These are phyloP conservation scores for Sphaerulina musiva DNA, from an alignment of 2,329 filamentous ascomycete species.

Conservation along the genomic window DNA sequence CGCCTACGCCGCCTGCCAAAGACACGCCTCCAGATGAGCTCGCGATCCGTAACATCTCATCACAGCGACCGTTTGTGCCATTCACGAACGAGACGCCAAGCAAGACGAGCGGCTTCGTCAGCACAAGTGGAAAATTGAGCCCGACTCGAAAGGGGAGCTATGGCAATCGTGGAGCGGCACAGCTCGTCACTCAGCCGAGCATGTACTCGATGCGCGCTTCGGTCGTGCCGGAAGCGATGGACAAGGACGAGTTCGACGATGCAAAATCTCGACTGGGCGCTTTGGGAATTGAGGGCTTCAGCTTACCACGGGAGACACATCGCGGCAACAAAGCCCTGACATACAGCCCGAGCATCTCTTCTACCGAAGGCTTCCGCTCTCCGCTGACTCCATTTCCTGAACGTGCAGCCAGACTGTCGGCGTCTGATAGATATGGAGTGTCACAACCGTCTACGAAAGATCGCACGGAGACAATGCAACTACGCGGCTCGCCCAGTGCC, in stretches of 20 bases:
- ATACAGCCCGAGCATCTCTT: constrained; percentile 31
- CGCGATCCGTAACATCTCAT: constrained; percentile 6
- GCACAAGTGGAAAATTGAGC: constrained; percentile 18
- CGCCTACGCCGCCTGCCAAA: constrained; percentile 41
- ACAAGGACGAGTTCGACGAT: constrained; percentile 24
- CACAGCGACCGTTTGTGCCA: constrained; percentile 3
- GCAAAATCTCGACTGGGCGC: constrained; percentile 26
- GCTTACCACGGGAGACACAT: constrained; percentile 23
- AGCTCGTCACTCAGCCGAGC: constrained; percentile 28
- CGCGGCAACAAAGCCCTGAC: constrained; percentile 11
- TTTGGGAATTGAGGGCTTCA: constrained; percentile 29
- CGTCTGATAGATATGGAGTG: not conserved
- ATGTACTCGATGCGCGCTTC: constrained; percentile 29
- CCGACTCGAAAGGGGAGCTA: constrained; percentile 26
- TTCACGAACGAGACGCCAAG: constrained; percentile 15
- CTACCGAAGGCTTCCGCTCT: constrained; percentile 10
- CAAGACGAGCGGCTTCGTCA: constrained; percentile 13
- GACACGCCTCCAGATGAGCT: constrained; percentile 37
- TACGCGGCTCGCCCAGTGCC: constrained; percentile 2
- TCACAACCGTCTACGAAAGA: not conserved
- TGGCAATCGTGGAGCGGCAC: constrained; percentile 19
- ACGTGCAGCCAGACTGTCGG: not conserved
- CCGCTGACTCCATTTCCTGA: constrained; percentile 4
- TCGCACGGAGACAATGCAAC: not conserved
- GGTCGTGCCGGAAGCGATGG: constrained; percentile 25